Evolutionary conservation across 805 yeast genomes (phyloP).

Genomic region (Hanseniaspora mollemarum): DNA sequence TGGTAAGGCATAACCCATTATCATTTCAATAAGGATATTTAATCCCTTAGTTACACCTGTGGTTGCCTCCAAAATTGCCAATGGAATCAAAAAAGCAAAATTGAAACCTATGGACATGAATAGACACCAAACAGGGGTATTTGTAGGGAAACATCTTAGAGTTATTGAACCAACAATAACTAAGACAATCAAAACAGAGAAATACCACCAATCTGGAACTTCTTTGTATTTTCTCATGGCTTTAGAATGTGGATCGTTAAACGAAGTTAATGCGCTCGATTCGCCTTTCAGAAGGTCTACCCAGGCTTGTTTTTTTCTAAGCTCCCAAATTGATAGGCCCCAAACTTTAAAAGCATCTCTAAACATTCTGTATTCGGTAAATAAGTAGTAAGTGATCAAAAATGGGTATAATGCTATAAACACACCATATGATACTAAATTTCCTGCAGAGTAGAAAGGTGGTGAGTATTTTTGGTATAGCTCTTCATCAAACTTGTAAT

Average conservation of each 20-base stretch:
- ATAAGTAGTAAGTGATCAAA: conserved; percentile 39
- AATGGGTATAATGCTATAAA: conserved; percentile 48
- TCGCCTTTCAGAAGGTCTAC: conserved; percentile 28
- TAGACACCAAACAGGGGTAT: conserved; percentile 55
- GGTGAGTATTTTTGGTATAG: conserved; percentile 48
- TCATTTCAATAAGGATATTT: conserved; percentile 47
- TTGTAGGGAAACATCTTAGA: conserved; percentile 37
- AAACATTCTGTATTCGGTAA: conserved; percentile 36
- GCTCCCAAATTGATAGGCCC: conserved; percentile 16
- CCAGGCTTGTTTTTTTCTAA: conserved; percentile 19
- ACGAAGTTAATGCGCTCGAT: conserved; percentile 23
- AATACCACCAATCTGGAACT: conserved; percentile 58
- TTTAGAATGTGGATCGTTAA: conserved; percentile 44
- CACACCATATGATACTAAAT: conserved; percentile 47
- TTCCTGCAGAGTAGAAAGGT: conserved; percentile 56
- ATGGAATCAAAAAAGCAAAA: conserved; percentile 44
- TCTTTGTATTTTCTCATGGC: conserved; percentile 49
- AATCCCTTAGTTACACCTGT: conserved; percentile 47
- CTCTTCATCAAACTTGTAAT: conserved; percentile 34
- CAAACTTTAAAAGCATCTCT: conserved; percentile 32
- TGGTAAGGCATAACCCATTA: conserved; percentile 52
- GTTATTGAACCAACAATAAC: conserved; percentile 33
- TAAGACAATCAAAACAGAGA: conserved; percentile 32
- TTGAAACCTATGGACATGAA: conserved; percentile 45
- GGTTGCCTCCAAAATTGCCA: conserved; percentile 47